A percentile compares a stretch with the other conserved stretches of the same genome.
These are phyloP conservation scores for Botrytis fragariae DNA, from an alignment of 2,329 filamentous ascomycete species.

Conservation along the genomic window DNA sequence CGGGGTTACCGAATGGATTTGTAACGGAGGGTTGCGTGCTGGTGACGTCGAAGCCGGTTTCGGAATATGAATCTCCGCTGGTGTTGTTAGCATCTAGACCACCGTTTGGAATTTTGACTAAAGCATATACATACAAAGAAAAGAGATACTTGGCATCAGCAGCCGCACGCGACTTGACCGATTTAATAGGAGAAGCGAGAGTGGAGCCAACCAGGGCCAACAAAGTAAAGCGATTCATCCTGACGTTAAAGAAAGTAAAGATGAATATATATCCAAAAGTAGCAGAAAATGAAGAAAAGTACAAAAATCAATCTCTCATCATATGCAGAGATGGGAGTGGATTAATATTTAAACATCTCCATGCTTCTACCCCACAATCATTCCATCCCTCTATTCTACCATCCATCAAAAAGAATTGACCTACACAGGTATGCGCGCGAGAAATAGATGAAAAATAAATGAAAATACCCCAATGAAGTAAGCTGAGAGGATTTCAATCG, in stretches of 20 bases:
- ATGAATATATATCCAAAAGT: not conserved
- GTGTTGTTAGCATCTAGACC: not conserved
- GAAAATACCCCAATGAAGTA: not conserved
- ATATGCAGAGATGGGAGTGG: not conserved
- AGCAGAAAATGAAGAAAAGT: not conserved
- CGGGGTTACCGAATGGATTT: slow-evolving; percentile 40
- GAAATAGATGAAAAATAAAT: not conserved
- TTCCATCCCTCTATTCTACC: not conserved
- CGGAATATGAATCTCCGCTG: slow-evolving; percentile 40
- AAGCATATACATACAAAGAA: slow-evolving; percentile 1
- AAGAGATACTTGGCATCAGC: slow-evolving; percentile 14
- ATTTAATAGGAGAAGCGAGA: slow-evolving; percentile 10
- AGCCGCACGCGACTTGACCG: not conserved
- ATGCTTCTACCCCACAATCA: not conserved
- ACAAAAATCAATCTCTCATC: not conserved
- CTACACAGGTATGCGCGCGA: not conserved
- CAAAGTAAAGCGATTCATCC: not conserved
- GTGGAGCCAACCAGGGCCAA: slow-evolving; percentile 17
- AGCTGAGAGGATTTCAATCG: not conserved
- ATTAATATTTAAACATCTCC: not conserved
- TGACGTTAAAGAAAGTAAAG: not conserved
- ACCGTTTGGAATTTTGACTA: not conserved
- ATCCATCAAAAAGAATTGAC: too few species aligned
- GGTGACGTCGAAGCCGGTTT: slow-evolving; percentile 38
- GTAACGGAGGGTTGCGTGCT: slow-evolving; percentile 32